Evolutionary conservation across 495 filamentous ascomycete genomes (phyloP), one percentile per base, ranked within the genome.

Genomic region (Penicillium dipodomyicola): DNA sequence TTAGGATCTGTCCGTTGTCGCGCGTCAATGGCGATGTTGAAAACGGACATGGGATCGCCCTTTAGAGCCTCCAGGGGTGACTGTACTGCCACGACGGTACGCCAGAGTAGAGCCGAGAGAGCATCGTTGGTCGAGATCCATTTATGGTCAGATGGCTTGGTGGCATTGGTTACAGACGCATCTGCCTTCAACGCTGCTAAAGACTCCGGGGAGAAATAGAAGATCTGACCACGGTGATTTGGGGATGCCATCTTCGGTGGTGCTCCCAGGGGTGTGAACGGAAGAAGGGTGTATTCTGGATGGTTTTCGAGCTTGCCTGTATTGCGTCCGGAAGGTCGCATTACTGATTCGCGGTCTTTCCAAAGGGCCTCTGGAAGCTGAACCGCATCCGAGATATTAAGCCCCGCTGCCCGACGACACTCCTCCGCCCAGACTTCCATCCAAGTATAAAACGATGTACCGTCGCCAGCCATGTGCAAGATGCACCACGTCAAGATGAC

Each of bases 91-190:
- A 72, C 72, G 17, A 72, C 66, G 1, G 67, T 72, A 23, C 72
- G 72, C 72, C 74, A 77, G 41, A 77, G 62, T 23, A 74, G 50
- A 2, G 71, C 72, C 3, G 70, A 68, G 10, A 77, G 54, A 32
- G 72, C 74, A 49, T 77, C 74, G 46, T 74, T 73, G 22, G 72
- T 76, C 4, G 73, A 76, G 2, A 76, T 56, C 61, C 62, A 69
- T n/a, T 51, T 41, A 41, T 65, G 59, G 19, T 68, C 66, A 0
- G 65, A 53, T 0, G 66, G 57, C 35, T 65, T 48, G 2, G 67
- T 68, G 2, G 72, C 63, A 45, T 71, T 66, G 0, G 25, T 47
- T 3, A 70, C 67, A 7, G 70, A 64, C 4, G 67, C 67, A 19
- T 70, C 69, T 19, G 60, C 66, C 54, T 75, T 75, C 17, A 72